phyloP scores from a whole-genome alignment of 1,139 yeast species.

The Nakaseomyces kungkrabaensis region DNA sequence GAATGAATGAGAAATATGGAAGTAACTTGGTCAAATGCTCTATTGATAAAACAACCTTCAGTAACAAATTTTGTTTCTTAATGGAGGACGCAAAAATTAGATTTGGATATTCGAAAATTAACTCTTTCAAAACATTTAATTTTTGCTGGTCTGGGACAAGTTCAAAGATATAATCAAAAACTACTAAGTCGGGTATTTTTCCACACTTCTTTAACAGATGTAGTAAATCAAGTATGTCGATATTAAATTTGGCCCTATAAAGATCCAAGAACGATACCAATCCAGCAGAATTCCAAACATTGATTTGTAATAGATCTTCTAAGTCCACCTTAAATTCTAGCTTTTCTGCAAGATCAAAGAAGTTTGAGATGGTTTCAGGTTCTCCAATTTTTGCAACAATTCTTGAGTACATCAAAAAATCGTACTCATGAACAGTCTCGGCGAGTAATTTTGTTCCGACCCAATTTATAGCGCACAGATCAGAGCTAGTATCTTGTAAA shows the following conservation, averaged over 20 bases:
- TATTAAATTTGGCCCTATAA: neutral
- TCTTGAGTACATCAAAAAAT: conserved; percentile 4
- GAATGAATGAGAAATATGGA: neutral
- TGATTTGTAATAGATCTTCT: neutral
- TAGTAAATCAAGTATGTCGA: neutral
- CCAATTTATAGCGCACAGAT: conserved; percentile 17
- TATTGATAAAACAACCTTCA: neutral
- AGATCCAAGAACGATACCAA: neutral
- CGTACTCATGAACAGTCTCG: conserved; percentile 11
- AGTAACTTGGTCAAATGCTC: neutral
- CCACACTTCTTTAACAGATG: neutral
- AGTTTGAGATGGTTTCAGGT: conserved; percentile 2
- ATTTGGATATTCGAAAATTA: neutral
- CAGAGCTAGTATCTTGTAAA: conserved; percentile 8
- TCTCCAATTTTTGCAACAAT: conserved; percentile 3
- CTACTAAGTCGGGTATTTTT: neutral
- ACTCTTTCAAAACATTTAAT: neutral
- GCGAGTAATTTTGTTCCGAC: conserved; percentile 20
- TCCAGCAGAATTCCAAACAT: conserved; percentile 1
- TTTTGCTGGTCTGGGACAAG: neutral
- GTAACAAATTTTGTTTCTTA: neutral
- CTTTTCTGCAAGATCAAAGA: conserved; percentile 6
- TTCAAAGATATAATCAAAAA: neutral
- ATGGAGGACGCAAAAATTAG: neutral
- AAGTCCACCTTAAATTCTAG: conserved; percentile 2